Base-by-base conservation (phyloP, 306 rosid species). In the Hippophae rhamnoides region DNA sequence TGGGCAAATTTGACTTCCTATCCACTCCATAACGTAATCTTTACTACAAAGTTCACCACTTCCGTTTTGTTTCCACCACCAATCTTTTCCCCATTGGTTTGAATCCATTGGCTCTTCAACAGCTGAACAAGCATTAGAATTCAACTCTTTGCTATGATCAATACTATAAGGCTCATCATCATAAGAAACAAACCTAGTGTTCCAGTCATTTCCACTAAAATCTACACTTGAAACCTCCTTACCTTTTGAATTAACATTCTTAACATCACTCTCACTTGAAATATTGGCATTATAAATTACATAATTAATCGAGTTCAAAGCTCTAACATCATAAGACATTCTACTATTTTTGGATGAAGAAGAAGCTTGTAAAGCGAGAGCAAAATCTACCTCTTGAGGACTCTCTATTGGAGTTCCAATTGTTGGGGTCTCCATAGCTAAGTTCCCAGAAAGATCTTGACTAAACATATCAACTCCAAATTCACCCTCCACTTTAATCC, bases 1-100 rank as follows among this genome's bases (percentile, higher is more conserved):
- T 38, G 96, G 87, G 72, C 86, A 78, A 80, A 90, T 90, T 69
- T 90, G 98, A 79, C 92, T 90, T 58, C 98, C 98, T 59, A 92
- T 85, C 98, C 98, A 92, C 68, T 92, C 96, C 73, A 63, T 87
- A 58, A 92, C 98, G 62, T 87, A 92, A 74, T 87, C 96, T 77
- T 83, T 92, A 67, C 95, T 92, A 11, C 89, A 85, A 60, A 83
- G 43, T 64, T 92, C 96, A 53, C 75, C 89, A 66, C 84, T 80
- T 47, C 89, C 96, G 1, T 31, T 31, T 51, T 92, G 98, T 58
- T 70, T 84, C 98, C 96, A 92, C 98, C 96, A 87, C 98, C 98
- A 92, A 58, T 85, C 96, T 70, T 87, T 83, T 18, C 96, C 94
- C 92, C 97, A 81, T 63, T 81, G 94, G 66, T 82, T 83, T 46